phyloP scores from a whole-genome alignment of 2,329 filamentous ascomycete species.

The Beauveria asiatica region DNA sequence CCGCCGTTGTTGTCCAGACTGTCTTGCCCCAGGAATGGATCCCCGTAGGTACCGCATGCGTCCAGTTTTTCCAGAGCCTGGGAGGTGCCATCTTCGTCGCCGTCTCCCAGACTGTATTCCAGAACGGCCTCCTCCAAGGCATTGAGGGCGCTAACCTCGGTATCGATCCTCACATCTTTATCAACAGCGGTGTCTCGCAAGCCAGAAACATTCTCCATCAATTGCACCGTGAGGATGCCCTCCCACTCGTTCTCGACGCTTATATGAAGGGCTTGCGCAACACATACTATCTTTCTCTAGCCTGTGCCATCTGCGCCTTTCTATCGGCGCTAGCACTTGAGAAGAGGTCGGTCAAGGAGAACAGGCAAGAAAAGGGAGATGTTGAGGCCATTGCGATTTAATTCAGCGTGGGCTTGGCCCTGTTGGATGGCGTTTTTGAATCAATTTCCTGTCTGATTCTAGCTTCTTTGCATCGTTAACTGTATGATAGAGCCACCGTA shows the following conservation, averaged over 20 bases:
- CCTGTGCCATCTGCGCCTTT: conserved; percentile 38
- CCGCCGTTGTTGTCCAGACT: conserved; percentile 34
- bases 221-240: conserved; percentile 32
- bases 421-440: neutral
- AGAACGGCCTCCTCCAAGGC: conserved; percentile 50
- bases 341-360: conserved; percentile 47
- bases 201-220: conserved; percentile 34
- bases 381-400: conserved; percentile 18
- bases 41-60: conserved; percentile 32
- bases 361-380: conserved; percentile 20
- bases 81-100: conserved; percentile 39
- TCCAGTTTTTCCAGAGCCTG: conserved; percentile 37
- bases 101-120: conserved; percentile 59
- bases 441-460: neutral
- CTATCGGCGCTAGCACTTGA: conserved; percentile 33
- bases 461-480: neutral
- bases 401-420: neutral
- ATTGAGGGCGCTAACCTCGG: conserved; percentile 36
- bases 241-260: conserved; percentile 35
- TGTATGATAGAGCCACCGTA: neutral
- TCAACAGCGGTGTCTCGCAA: conserved; percentile 45
- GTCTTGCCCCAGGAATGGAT: conserved; percentile 32
- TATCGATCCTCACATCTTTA: conserved; percentile 39
- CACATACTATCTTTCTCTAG: conserved; percentile 44
- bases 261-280: conserved; percentile 42